phyloP scores from a whole-genome alignment of 176 grass and related monocot species.

The Carex myosuroides region DNA sequence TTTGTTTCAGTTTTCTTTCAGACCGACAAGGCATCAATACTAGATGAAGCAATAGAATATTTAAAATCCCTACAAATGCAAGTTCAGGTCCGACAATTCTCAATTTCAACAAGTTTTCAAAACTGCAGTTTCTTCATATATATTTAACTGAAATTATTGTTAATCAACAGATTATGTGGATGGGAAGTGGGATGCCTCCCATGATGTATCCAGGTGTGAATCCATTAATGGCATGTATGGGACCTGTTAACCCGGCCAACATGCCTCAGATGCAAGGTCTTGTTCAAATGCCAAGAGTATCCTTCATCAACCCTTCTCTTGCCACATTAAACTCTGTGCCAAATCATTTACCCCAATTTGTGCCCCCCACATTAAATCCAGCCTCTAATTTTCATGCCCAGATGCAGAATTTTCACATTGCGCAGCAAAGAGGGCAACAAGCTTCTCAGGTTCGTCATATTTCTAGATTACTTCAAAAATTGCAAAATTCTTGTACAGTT shows the following conservation, averaged over 20 bases:
- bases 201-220: conserved; percentile 61
- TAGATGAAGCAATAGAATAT: conserved; percentile 90
- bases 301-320: conserved; percentile 21
- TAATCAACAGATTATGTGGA: conserved; percentile 73
- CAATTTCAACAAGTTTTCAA: neutral
- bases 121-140: neutral
- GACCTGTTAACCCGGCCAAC: conserved; percentile 32
- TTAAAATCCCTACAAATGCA: conserved; percentile 91
- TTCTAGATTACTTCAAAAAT: neutral
- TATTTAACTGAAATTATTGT: neutral
- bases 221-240: conserved; percentile 53
- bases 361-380: conserved; percentile 23
- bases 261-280: conserved; percentile 35
- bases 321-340: conserved; percentile 27
- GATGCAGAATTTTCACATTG: conserved; percentile 23
- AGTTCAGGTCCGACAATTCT: conserved; percentile 56
- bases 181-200: conserved; percentile 54
- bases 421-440: conserved; percentile 28
- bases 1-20: conserved; percentile 28
- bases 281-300: conserved; percentile 38
- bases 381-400: conserved; percentile 19
- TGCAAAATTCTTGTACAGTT: conserved; percentile 1
- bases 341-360: conserved; percentile 43
- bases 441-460: conserved; percentile 41
- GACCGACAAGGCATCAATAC: conserved; percentile 84